Evolutionary conservation across 768 basidiomycete genomes (phyloP), one percentile per base, ranked within the genome.

Genomic region (Daedaleopsis sinensis): DNA sequence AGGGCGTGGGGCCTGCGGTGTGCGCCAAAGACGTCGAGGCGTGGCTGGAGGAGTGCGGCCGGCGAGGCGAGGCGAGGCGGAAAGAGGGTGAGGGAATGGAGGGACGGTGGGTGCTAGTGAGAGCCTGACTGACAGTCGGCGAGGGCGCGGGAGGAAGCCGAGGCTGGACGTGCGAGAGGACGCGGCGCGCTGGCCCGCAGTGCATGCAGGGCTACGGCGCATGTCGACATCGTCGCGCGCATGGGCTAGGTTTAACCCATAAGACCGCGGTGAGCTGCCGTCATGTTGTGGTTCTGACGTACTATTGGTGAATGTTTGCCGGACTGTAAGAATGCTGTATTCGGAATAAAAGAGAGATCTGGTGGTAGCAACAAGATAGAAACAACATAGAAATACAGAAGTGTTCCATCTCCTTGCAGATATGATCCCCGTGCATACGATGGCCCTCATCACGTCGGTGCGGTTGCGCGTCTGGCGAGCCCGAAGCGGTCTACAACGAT

Each of bases 61-160:
- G 52, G 15, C 68, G 74, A 18, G 85, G 84, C 5, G 80, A 86
- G 35, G 76, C 87, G 23, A 76, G 79, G 59, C 74, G 71, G 60
- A 90, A 85, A 72, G 87, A 88, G 57, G 87, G 82, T 5, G 66
- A 87, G 55, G 88, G 82, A 5, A 66, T 72, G 6, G 79, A 81
- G 54, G 84, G 82, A 0, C 78, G 78, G 67, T 91, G 89, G 89
- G 79, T 84, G 16, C 72, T 91, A 36, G 84, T 80, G 65, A 88
- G 82, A 73, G 50, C 49, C 16, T 62, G 56, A 49, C 23, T 15
- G 13, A 15, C 11, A n/a, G 6, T 47, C 19, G 46, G 46, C 12
- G n/a, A 47, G n/a, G 46, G 46, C 18, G n/a, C 39, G 46, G 19
- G 46, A 47, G 15, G 19, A 10, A 21, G 39, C 27, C 4, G 27